Evolutionary conservation across 176 grass and related monocot species (phyloP).

Genomic region (Carex pumila): DNA sequence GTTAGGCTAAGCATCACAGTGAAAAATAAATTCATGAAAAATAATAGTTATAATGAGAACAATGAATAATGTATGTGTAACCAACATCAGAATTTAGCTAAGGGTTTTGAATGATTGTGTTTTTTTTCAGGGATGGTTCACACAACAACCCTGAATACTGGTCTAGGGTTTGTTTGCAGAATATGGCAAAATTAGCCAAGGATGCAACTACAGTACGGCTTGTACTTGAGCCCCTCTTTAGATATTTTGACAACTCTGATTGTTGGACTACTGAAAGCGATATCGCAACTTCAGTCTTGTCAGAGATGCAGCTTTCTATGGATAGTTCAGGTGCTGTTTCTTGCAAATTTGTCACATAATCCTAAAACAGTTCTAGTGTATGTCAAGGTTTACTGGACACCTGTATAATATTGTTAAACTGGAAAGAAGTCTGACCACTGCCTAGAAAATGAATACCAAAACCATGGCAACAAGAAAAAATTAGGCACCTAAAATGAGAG

Average conservation of each 20-base stretch:
- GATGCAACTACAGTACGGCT: constrained; percentile 75
- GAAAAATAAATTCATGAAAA: not conserved
- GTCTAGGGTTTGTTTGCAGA: constrained; percentile 77
- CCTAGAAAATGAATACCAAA: constrained; percentile 11
- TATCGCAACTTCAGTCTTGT: constrained; percentile 76
- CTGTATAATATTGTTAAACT: not conserved
- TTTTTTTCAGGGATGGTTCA: constrained; percentile 42
- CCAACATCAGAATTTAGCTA: not conserved
- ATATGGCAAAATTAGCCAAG: constrained; percentile 88
- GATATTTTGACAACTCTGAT: constrained; percentile 62
- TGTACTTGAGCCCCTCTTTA: constrained; percentile 84
- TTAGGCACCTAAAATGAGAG: not conserved
- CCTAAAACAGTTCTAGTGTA: not conserved
- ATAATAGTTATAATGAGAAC: not conserved
- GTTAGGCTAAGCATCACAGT: not conserved
- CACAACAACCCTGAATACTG: constrained; percentile 57
- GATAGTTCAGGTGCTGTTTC: constrained; percentile 57
- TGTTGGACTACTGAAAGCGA: constrained; percentile 80
- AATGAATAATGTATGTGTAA: not conserved
- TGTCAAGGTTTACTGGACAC: not conserved
- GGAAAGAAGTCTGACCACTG: not conserved
- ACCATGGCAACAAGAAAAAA: not conserved
- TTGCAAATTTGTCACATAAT: constrained; percentile 36
- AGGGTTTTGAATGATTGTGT: not conserved
- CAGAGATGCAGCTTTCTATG: constrained; percentile 77